Base-by-base conservation (phyloP, 1,284 basidiomycete species). In the Fereydounia khargensis region DNA sequence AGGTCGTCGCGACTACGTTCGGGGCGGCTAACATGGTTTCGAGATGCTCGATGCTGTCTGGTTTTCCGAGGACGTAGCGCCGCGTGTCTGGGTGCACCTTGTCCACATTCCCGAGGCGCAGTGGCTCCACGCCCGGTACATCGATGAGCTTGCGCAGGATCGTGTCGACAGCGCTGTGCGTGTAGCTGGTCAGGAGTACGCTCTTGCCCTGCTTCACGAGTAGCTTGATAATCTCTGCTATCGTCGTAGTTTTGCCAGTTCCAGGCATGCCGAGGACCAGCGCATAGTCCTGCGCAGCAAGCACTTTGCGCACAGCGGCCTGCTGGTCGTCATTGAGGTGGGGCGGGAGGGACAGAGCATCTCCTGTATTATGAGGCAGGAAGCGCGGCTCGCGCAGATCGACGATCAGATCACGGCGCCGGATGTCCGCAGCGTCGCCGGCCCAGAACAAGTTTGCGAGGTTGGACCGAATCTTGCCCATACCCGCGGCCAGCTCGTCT, bases 261-360 rank as follows among this genome's bases (percentile, higher is more conserved):
- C 94, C 94, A 2, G 94, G 94, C 95, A 98, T 97, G 19, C 94
- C 95, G 5, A 97, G 81, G 23, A 98, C 83, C 35, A 97, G 79
- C 0, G 91, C 86, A 73, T 96, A 99, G 76, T 99, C 92, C 51
- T 84, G 79, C 0, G 94, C 89, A 2, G 80, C 79, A 14, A 97
- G 77, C 2, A 87, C 88, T 54, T 84, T 86, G 22, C 78, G 75
- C 71, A 96, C 82, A 0, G 91, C 92, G 2, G 76, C 76, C 35
- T 79, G 74, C 77, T 99, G 95, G 52, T 86, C 85, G 0, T 76
- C 67, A 68, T 97, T 97, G 13, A 97, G 81, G 23, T 75, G 59
- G 5, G 52, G 13, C 2, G 75, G 67, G 4, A 76, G 53, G 75
- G 21, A 69, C 47, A 10, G 56, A 6, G 1, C 65, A 49, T 0